phyloP scores from a whole-genome alignment of 179 eudicot genomes.

The Sideroxylon spinosum region DNA sequence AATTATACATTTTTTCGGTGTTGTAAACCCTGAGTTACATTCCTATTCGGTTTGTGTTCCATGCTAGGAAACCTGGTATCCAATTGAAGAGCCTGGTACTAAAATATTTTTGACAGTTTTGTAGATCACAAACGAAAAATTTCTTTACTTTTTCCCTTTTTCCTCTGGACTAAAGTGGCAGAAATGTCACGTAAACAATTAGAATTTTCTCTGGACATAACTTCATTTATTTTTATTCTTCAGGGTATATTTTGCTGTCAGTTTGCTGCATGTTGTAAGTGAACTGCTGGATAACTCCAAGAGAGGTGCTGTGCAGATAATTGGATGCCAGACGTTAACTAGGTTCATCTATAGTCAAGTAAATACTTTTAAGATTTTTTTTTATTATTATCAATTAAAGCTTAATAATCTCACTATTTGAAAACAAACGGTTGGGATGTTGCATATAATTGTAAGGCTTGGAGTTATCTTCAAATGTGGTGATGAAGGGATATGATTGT shows the following conservation, averaged over 20 bases:
- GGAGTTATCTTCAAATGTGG: no score
- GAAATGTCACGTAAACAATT: background rate
- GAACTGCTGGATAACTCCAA: conserved; percentile 72
- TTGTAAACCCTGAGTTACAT: background rate
- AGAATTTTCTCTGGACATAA: background rate
- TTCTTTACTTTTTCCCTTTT: background rate
- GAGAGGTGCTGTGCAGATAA: conserved; percentile 46
- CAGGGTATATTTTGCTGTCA: conserved; percentile 83
- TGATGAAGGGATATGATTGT: no score
- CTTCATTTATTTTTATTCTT: conserved; percentile 10
- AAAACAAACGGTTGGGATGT: no score
- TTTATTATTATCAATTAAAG: no score
- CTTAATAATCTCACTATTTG: no score
- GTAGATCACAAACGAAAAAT: no score
- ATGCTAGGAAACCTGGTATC: background rate
- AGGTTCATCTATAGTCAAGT: conserved; percentile 18
- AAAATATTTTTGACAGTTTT: no score
- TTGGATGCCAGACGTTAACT: conserved; percentile 65
- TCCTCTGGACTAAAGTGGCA: background rate
- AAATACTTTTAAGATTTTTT: background rate
- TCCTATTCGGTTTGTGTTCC: no score
- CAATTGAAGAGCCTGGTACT: background rate
- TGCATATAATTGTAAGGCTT: no score
- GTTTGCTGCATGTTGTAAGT: conserved; percentile 60
- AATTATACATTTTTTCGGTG: background rate